Base-by-base conservation (phyloP, 163 green algal species). In the Prototheca cutis region DNA sequence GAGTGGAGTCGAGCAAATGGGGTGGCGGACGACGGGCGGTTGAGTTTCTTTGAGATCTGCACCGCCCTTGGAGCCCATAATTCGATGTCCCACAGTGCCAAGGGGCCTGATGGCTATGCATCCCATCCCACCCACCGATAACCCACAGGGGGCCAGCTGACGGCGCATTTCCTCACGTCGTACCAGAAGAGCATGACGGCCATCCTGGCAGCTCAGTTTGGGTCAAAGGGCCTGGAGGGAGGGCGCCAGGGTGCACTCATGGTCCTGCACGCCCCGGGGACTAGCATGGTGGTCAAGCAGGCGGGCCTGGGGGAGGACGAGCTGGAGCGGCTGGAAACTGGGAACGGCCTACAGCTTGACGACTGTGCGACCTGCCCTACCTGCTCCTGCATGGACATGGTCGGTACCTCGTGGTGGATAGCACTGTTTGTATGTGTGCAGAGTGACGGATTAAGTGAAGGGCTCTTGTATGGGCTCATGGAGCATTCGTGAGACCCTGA, bases 171-270 rank as follows among this genome's bases (percentile, higher is more conserved):
- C 21, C 48, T 72, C 6, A 72, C 53, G n/a, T 58, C 27, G 4
- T 72, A 72, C 31, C 45, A 58, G 15, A 23, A 13, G 0, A 53
- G 56, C 19, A 24, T 72, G 30, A 24, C 31, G 1, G 45, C 51
- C 2, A 58, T 72, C 34, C 27, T 72, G 28, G 58, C 29, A 0
- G 53, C 33, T 3, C 65, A 72, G 29, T 72, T 72, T 53, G 48
- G 58, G 28, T 17, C 23, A 4, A 67, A 67, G 29, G 39, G 17
- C 2, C 39, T 65, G 18, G 24, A 32, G 1, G 27, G n/a, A 0
- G 63, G 56, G 4, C n/a, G 29, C n/a, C 47, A 64, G 19, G 63
- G 53, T 32, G 53, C 58, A 33, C 54, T 69, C 36, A 45, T 45
- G 36, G 13, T 45, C 36, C 45, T 48, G 15, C 8, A 27, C 47